A percentile compares a stretch with the other conserved stretches of the same genome.
These are phyloP conservation scores for Roridomyces roridus DNA, from an alignment of 768 basidiomycete genomes.

Conservation along the genomic window DNA sequence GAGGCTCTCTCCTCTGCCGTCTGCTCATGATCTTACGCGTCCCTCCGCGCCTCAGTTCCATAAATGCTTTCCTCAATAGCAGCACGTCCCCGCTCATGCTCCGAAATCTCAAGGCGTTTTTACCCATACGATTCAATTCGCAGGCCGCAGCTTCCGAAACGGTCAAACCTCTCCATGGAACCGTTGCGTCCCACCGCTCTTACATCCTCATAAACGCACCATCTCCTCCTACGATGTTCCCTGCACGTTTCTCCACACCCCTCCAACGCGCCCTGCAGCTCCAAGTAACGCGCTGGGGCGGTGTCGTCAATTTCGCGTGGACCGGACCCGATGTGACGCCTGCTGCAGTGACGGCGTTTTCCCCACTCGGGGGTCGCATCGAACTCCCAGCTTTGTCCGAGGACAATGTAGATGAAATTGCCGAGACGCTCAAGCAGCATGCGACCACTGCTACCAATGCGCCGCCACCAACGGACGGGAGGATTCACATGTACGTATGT, in stretches of 20 bases:
- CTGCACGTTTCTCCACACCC: slow-evolving; percentile 51
- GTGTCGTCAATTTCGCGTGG: slow-evolving; percentile 69
- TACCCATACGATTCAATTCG: neutral
- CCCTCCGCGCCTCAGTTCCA: neutral
- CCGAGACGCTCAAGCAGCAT: slow-evolving; percentile 40
- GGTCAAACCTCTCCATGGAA: slow-evolving; percentile 38
- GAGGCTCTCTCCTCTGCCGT: too few relatives aligned
- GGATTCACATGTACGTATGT: slow-evolving; percentile 68
- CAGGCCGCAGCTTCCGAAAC: neutral
- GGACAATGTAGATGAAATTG: slow-evolving; percentile 58
- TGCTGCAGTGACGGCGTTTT: slow-evolving; percentile 59
- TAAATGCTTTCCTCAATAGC: too few relatives aligned
- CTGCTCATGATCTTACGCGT: neutral
- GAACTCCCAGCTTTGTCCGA: slow-evolving; percentile 55
- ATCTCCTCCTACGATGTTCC: slow-evolving; percentile 54
- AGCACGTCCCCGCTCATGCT: neutral
- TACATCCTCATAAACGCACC: slow-evolving; percentile 63
- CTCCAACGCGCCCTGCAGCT: slow-evolving; percentile 58
- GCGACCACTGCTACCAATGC: slow-evolving; percentile 6
- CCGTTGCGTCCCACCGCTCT: slow-evolving; percentile 55
- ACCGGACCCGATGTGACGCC: slow-evolving; percentile 29
- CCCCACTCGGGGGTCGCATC: slow-evolving; percentile 49
- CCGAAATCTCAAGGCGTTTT: neutral
- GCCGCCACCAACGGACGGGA: slow-evolving; percentile 24
- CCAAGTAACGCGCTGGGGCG: slow-evolving; percentile 52